phyloP scores from a whole-genome alignment of 2,329 filamentous ascomycete species.

The Podosphaera xanthii region DNA sequence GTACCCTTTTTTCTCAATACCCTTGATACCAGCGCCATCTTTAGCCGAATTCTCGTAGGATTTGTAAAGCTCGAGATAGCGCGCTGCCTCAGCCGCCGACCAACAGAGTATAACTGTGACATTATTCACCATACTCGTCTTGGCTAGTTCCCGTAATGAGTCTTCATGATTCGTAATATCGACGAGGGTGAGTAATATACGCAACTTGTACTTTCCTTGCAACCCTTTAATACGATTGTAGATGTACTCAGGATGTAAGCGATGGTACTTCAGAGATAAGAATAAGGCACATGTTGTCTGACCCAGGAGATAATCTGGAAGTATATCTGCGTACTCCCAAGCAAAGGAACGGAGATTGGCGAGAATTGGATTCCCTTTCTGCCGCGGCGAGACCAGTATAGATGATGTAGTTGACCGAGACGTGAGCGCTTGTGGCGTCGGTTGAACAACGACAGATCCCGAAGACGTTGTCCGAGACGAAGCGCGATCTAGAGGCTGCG shows the following conservation, averaged over 20 bases:
- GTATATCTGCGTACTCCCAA: slow-evolving; percentile 97
- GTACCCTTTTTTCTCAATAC: slow-evolving; percentile 64
- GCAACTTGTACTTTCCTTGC: slow-evolving; percentile 66
- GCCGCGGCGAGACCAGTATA: slow-evolving; percentile 74
- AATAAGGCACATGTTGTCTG: slow-evolving; percentile 78
- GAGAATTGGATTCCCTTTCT: slow-evolving; percentile 87
- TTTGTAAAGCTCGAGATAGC: slow-evolving; percentile 90
- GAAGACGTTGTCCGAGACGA: slow-evolving; percentile 10
- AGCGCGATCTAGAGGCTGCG: slow-evolving; percentile 28
- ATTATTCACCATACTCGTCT: slow-evolving; percentile 80
- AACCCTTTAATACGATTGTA: slow-evolving; percentile 76
- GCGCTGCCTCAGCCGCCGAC: slow-evolving; percentile 78
- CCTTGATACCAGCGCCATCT: slow-evolving; percentile 54
- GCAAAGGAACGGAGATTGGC: slow-evolving; percentile 59
- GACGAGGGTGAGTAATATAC: slow-evolving; percentile 73
- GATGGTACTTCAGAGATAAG: slow-evolving; percentile 87
- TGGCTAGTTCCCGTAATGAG: slow-evolving; percentile 67
- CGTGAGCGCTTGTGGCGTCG: slow-evolving; percentile 67
- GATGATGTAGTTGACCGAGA: slow-evolving; percentile 41
- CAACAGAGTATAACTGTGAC: slow-evolving; percentile 83
- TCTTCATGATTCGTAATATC: slow-evolving; percentile 93
- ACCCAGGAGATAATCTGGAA: slow-evolving; percentile 77
- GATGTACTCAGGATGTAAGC: slow-evolving; percentile 91
- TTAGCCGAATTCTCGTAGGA: slow-evolving; percentile 56
- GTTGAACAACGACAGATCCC: slow-evolving; percentile 48